Evolutionary conservation across 2,329 filamentous ascomycete species (phyloP).

Genomic region (Phyllosticta paracitricarpa): DNA sequence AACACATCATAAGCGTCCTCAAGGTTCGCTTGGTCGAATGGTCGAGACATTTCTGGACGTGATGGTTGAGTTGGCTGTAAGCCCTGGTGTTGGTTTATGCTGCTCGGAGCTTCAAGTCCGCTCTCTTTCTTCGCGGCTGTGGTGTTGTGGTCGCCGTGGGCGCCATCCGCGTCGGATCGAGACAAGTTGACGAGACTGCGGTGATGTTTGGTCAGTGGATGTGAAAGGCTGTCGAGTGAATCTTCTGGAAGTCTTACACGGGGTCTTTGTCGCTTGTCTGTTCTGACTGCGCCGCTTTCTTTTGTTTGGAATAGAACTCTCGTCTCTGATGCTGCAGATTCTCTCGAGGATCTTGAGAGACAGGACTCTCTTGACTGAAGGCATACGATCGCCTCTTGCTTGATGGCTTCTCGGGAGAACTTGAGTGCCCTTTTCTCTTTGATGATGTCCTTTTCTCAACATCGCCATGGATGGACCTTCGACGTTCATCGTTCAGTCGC

Average conservation of each 20-base stretch:
- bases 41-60: background rate
- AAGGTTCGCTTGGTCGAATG: background rate
- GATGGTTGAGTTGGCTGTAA: background rate
- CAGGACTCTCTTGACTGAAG: slow-evolving; percentile 10
- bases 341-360: slow-evolving; percentile 1
- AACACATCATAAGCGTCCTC: background rate
- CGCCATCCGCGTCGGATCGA: too few relatives aligned
- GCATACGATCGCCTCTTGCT: slow-evolving; percentile 1
- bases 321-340: background rate
- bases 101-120: too few relatives aligned
- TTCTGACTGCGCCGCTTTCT: too few relatives aligned
- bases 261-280: too few relatives aligned
- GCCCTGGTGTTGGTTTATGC: too few relatives aligned
- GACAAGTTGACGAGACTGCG: too few relatives aligned
- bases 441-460: background rate
- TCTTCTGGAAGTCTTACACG: too few relatives aligned
- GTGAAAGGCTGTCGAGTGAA: too few relatives aligned
- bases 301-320: background rate
- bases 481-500: background rate
- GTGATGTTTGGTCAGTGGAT: too few relatives aligned
- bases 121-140: too few relatives aligned
- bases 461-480: background rate
- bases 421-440: background rate
- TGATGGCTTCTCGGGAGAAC: background rate
- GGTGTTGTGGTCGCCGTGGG: too few relatives aligned